phyloP scores from a whole-genome alignment of 257 asterid genomes.

The Salvia hispanica region DNA sequence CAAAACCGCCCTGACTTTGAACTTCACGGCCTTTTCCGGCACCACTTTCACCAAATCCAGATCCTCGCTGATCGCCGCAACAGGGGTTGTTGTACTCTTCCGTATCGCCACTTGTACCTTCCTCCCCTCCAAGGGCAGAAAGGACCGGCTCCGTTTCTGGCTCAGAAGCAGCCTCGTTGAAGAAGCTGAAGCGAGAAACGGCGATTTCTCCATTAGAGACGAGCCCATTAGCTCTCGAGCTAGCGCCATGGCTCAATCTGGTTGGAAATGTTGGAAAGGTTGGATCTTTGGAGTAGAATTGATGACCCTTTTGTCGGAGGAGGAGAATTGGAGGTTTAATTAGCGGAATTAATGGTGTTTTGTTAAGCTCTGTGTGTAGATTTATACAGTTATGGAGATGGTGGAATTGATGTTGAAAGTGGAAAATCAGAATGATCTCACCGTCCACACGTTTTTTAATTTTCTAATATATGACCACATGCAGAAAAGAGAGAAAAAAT shows the following conservation, averaged over 20 bases:
- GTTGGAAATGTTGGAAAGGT: slow-evolving; percentile 31
- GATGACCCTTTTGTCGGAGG: slow-evolving; percentile 15
- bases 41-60: slow-evolving; percentile 63
- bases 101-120: slow-evolving; percentile 32
- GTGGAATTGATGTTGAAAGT: slow-evolving; percentile 8
- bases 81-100: slow-evolving; percentile 37
- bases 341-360: neutral
- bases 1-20: slow-evolving; percentile 82
- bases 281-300: slow-evolving; percentile 5
- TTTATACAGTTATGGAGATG: neutral
- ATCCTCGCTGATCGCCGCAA: slow-evolving; percentile 80
- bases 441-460: slow-evolving; percentile 70
- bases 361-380: neutral
- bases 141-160: slow-evolving; percentile 29
- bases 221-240: slow-evolving; percentile 65
- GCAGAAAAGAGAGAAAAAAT: slow-evolving; percentile 9
- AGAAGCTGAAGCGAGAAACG: slow-evolving; percentile 37
- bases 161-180: slow-evolving; percentile 27
- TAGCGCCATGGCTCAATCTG: no score
- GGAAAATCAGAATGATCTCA: slow-evolving; percentile 17
- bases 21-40: slow-evolving; percentile 69
- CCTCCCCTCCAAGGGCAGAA: slow-evolving; percentile 42
- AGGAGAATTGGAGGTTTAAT: slow-evolving; percentile 13
- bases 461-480: slow-evolving; percentile 35
- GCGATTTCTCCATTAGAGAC: slow-evolving; percentile 48